These are phyloP conservation scores for Sphagnurus paluster DNA, from an alignment of 1,284 basidiomycete genomes.

Conservation along the genomic window DNA sequence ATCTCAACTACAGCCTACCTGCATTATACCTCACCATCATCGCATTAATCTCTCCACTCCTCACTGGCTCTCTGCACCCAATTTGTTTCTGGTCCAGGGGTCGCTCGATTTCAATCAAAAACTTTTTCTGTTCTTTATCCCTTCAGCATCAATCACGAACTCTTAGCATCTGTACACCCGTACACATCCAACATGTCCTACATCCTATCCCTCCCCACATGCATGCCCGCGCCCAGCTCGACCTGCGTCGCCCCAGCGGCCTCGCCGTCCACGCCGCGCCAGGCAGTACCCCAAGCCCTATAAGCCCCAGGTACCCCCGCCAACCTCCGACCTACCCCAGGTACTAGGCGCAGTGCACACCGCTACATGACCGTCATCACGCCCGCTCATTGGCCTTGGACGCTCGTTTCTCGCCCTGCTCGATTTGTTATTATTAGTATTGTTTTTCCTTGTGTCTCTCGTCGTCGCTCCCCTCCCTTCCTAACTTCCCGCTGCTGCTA, in stretches of 20 bases:
- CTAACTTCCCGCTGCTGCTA: too few species aligned
- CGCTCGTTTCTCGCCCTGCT: conserved; percentile 8
- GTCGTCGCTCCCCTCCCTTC: neutral
- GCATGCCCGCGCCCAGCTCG: conserved; percentile 1
- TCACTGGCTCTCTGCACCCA: conserved; percentile 1
- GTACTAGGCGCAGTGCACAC: neutral
- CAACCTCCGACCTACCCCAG: neutral
- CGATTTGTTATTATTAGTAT: conserved; percentile 20
- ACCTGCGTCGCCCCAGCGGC: neutral
- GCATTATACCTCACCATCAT: conserved; percentile 8
- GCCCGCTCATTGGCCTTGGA: conserved; percentile 4
- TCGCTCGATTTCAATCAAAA: neutral
- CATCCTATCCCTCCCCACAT: conserved; percentile 3
- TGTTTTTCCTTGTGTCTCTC: neutral
- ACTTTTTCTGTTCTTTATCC: neutral
- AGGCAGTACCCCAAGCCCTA: neutral
- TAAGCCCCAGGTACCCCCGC: neutral
- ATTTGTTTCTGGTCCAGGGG: conserved; percentile 6
- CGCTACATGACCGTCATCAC: conserved; percentile 4
- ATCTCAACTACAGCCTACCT: conserved; percentile 16
- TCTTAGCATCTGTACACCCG: conserved; percentile 18
- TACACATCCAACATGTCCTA: conserved; percentile 4
- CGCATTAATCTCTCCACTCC: conserved; percentile 3
- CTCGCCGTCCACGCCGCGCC: neutral
- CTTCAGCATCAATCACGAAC: conserved; percentile 13